Conservation (phyloP, 805 yeast species). For the Candida silvicultrix region DNA sequence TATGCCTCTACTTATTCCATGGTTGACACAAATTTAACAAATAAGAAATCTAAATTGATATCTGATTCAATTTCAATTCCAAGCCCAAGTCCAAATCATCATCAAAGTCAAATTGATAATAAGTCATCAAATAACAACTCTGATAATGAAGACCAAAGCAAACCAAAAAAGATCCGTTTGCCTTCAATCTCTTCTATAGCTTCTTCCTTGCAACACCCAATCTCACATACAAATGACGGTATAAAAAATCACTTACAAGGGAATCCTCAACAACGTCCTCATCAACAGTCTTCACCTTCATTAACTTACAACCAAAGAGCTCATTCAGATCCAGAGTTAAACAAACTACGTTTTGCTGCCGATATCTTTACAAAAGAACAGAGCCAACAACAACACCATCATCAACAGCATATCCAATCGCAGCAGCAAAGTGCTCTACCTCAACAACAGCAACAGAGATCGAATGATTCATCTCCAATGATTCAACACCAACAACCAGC, state of each 20-base stretch:
- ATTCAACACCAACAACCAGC: not conserved
- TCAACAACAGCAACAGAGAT: not conserved
- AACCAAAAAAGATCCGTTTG: conserved; percentile 1
- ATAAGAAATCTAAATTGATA: not conserved
- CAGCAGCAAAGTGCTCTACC: not conserved
- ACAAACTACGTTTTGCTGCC: conserved; percentile 1
- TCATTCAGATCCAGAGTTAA: not conserved
- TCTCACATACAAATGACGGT: not conserved
- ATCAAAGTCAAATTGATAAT: not conserved
- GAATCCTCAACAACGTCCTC: not conserved
- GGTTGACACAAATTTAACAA: not conserved
- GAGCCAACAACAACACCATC: not conserved
- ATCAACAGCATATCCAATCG: not conserved
- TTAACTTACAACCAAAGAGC: not conserved
- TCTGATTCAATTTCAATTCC: not conserved
- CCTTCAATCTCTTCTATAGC: conserved; percentile 3
- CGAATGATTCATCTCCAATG: not conserved
- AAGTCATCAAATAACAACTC: not conserved
- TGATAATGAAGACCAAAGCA: not conserved
- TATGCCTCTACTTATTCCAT: not conserved
- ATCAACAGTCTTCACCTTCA: not conserved
- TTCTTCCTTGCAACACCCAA: not conserved
- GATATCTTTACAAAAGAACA: conserved; percentile 1
- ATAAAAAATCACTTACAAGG: not conserved
- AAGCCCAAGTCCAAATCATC: not conserved